A percentile compares a stretch with the other conserved stretches of the same genome.
Evolutionary conservation across 202 grass and related monocot genomes (phyloP).

Genomic region (Alloteropsis angusta): DNA sequence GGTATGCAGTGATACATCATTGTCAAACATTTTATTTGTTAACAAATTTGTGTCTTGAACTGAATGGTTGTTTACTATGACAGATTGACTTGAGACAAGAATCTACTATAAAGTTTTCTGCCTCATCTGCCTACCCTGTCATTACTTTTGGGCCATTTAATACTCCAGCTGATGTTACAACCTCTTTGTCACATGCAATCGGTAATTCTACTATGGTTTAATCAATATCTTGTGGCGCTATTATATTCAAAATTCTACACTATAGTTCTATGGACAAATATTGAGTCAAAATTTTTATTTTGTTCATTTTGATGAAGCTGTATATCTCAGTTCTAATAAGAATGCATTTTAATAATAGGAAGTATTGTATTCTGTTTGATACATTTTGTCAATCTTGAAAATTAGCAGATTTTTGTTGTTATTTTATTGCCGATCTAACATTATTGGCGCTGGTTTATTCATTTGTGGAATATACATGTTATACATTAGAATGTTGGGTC

Average conservation of each 20-base stretch:
- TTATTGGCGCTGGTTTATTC: neutral
- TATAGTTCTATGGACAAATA: conserved; percentile 3
- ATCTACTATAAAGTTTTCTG: conserved; percentile 53
- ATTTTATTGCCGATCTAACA: neutral
- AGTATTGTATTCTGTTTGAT: neutral
- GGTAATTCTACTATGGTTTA: conserved; percentile 37
- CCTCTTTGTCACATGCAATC: conserved; percentile 69
- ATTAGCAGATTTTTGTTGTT: neutral
- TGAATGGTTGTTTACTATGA: conserved; percentile 5
- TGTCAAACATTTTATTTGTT: conserved; percentile 5
- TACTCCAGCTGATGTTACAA: conserved; percentile 61
- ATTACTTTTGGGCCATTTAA: conserved; percentile 84
- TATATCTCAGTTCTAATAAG: neutral
- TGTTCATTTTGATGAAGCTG: neutral
- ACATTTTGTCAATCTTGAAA: neutral
- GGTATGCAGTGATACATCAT: conserved; percentile 25
- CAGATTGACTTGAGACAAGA: conserved; percentile 80
- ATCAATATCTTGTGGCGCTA: neutral
- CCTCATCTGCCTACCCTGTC: conserved; percentile 56
- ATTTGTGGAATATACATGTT: neutral
- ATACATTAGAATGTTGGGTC: neutral
- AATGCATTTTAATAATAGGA: neutral
- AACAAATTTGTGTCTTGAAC: neutral
- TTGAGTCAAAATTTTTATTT: neutral
- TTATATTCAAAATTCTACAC: neutral